phyloP scores from a whole-genome alignment of 2,329 filamentous ascomycete species.

The Aspergillus terreus region DNA sequence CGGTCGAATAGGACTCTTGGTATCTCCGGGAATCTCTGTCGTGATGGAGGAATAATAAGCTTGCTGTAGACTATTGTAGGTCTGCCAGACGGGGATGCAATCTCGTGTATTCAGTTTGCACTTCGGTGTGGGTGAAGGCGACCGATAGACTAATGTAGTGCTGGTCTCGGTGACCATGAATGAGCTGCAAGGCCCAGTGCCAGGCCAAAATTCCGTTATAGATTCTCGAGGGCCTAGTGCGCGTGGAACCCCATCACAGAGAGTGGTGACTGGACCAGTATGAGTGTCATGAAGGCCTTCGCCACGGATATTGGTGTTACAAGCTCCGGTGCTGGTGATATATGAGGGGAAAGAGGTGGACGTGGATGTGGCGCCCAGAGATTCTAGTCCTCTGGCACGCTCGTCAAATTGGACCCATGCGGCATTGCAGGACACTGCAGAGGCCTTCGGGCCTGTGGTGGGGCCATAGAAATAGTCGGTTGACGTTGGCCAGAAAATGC shows the following conservation, averaged over 20 bases:
- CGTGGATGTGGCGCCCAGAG: constrained; percentile 15
- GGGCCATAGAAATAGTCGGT: constrained; percentile 23
- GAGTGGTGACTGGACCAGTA: constrained; percentile 17
- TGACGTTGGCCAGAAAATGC: constrained; percentile 22
- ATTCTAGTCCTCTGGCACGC: constrained; percentile 12
- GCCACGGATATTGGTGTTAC: constrained; percentile 7
- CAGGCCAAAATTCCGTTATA: constrained; percentile 16
- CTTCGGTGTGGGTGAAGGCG: neutral
- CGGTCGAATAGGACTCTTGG: constrained; percentile 16
- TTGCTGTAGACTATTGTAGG: constrained; percentile 9
- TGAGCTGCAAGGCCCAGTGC: constrained; percentile 14
- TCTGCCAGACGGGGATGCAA: constrained; percentile 20
- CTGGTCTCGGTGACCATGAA: neutral
- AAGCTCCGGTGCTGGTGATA: constrained; percentile 16
- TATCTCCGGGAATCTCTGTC: constrained; percentile 12
- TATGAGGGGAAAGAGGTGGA: constrained; percentile 10
- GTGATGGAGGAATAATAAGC: too few relatives aligned
- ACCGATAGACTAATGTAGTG: constrained; percentile 7
- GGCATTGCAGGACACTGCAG: constrained; percentile 18
- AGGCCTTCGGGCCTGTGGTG: constrained; percentile 16
- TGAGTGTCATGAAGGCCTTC: constrained; percentile 15
- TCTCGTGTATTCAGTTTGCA: constrained; percentile 14
- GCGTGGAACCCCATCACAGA: constrained; percentile 18
- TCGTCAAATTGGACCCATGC: constrained; percentile 10
- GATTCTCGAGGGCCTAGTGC: constrained; percentile 16